A percentile compares a stretch with the other conserved stretches of the same genome.
Evolutionary conservation across 208 protist genomes (phyloP).

Genomic region (Leishmania tropica): DNA sequence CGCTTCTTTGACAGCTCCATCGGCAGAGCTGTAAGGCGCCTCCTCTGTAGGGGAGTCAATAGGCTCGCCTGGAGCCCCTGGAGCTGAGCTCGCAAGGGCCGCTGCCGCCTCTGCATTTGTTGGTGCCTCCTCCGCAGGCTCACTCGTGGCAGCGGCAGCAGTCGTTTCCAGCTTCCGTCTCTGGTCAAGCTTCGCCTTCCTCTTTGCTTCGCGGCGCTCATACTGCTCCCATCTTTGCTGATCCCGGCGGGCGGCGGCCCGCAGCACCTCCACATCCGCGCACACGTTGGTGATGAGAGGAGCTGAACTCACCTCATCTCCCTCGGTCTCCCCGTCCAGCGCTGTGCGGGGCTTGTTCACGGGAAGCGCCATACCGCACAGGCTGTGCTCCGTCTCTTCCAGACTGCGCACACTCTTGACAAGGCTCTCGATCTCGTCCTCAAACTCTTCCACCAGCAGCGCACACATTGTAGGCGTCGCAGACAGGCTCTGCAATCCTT

Average conservation of each 20-base stretch:
- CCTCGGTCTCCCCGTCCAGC: conserved; percentile 11
- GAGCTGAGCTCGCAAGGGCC: neutral
- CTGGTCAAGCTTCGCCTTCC: conserved; percentile 1
- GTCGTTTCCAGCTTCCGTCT: neutral
- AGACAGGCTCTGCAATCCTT: conserved; percentile 15
- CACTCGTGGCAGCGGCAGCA: neutral
- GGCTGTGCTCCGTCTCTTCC: conserved; percentile 49
- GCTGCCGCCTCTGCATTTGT: neutral
- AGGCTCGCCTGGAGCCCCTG: neutral
- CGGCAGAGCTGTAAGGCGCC: neutral
- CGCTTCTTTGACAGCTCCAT: neutral
- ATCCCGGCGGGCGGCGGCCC: conserved; percentile 33
- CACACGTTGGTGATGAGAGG: conserved; percentile 34
- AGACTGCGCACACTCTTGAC: conserved; percentile 45
- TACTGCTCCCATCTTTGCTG: conserved; percentile 47
- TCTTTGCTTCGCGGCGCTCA: conserved; percentile 29
- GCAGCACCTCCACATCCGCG: conserved; percentile 34
- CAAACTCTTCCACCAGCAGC: conserved; percentile 59
- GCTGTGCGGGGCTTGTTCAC: neutral
- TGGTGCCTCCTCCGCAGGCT: neutral
- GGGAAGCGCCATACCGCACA: conserved; percentile 55
- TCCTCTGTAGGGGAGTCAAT: neutral
- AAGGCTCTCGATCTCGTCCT: conserved; percentile 65
- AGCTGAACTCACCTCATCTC: conserved; percentile 19
- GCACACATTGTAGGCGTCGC: conserved; percentile 53